A percentile compares a stretch with the other conserved stretches of the same genome.
These are phyloP conservation scores for Xylaria sp. DNA, from an alignment of 2,329 filamentous ascomycete genomes.

Conservation along the genomic window DNA sequence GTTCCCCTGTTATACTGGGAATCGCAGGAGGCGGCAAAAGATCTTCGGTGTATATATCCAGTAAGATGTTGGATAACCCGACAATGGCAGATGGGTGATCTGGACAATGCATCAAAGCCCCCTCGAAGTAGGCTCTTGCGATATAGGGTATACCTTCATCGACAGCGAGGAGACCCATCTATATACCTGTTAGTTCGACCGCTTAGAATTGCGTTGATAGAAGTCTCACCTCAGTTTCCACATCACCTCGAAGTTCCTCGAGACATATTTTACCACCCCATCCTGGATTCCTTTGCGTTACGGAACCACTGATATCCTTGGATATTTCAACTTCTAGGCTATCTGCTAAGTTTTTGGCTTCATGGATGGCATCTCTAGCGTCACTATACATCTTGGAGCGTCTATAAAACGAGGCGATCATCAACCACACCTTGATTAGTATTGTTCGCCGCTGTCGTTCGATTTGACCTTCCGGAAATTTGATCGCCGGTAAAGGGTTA, in stretches of 20 bases:
- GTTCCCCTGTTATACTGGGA: constrained; percentile 55
- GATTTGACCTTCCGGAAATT: constrained; percentile 66
- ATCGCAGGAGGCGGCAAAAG: constrained; percentile 69
- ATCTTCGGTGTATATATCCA: constrained; percentile 83
- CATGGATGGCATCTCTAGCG: constrained; percentile 79
- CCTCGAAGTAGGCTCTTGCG: constrained; percentile 83
- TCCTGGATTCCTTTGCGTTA: constrained; percentile 70
- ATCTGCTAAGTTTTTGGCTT: constrained; percentile 82
- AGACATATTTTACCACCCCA: constrained; percentile 87
- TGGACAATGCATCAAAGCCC: constrained; percentile 80
- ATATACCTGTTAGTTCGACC: constrained; percentile 47
- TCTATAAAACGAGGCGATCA: constrained; percentile 88
- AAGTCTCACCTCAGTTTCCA: constrained; percentile 78
- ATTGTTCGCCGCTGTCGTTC: constrained; percentile 62
- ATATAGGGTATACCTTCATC: constrained; percentile 72
- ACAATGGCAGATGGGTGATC: constrained; percentile 85
- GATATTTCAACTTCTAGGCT: constrained; percentile 74
- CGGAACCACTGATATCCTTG: constrained; percentile 70
- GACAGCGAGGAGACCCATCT: constrained; percentile 76
- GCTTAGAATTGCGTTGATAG: constrained; percentile 6
- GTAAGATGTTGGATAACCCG: constrained; percentile 83
- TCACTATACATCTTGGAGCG: constrained; percentile 84
- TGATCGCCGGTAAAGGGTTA: constrained; percentile 62
- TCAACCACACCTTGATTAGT: constrained; percentile 86
- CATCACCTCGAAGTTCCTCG: constrained; percentile 86